phyloP scores from a whole-genome alignment of 768 basidiomycete species.

The Gautieria morchelliformis region DNA sequence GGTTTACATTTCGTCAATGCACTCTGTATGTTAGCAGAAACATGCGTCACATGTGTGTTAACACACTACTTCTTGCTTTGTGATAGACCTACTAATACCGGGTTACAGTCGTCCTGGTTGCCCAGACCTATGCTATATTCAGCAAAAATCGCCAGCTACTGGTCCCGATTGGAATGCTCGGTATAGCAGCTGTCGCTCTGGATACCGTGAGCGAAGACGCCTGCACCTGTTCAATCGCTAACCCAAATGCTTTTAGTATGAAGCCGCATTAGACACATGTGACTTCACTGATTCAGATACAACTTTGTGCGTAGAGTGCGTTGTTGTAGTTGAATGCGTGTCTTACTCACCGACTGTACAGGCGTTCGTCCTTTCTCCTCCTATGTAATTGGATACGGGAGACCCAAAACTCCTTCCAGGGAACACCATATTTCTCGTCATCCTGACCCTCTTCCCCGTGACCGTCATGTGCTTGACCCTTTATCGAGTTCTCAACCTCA shows the following conservation, averaged over 20 bases:
- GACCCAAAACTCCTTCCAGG: neutral
- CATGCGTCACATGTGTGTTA: neutral
- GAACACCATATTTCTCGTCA: neutral
- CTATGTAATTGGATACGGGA: neutral
- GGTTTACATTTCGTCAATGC: neutral
- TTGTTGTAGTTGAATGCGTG: no score
- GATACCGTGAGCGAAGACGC: neutral
- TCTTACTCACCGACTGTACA: neutral
- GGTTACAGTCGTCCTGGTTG: neutral
- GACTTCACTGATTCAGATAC: neutral
- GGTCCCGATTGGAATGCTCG: neutral
- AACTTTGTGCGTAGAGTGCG: no score
- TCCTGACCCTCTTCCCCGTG: neutral
- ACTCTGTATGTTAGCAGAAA: neutral
- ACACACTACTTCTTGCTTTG: no score
- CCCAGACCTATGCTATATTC: constrained; percentile 4
- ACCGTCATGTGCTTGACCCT: neutral
- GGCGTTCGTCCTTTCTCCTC: neutral
- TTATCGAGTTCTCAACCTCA: neutral
- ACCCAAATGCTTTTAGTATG: neutral
- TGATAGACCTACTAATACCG: neutral
- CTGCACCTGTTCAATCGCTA: neutral
- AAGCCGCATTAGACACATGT: neutral
- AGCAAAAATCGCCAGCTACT: neutral
- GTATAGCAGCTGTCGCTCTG: neutral